Base-by-base conservation (phyloP, 1,284 basidiomycete species). In the Singerocomus rubriflavus region DNA sequence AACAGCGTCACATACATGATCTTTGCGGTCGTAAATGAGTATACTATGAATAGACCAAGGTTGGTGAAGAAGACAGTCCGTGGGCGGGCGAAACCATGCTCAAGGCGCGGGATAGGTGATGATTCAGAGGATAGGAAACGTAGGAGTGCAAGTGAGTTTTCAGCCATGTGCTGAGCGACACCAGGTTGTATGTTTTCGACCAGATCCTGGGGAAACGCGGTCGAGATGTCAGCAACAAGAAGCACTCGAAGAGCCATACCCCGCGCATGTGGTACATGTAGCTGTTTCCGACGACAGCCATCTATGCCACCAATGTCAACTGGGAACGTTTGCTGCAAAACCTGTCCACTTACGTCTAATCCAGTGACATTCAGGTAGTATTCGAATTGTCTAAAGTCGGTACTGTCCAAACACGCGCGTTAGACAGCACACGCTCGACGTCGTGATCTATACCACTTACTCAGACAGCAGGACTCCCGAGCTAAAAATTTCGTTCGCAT, bases 311-410 rank as follows among this genome's bases (percentile, higher is more conserved):
- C 35, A 37, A 36, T 14, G 45, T 59, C 26, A 57, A 35, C 30
- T 17, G 21, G 31, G 12, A 38, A 43, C 6, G 6, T 14, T 2
- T 25, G 25, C 21, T 6, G 26, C 7, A 26, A 7, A 16, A 17
- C 17, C 35, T 17, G 8, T 2, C 26, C n/a, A 49, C 84, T 64
- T 60, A 89, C 88, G 66, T 94, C 93, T 29, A 94, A 71, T 17
- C 93, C 93, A 0, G 90, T 87, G 14, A 93, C 82, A 58, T 88
- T 88, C 32, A 97, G 76, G 66, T 99, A 99, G 56, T 90, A 75
- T 62, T 94, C 90, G 58, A 98, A 99, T 63, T 98, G 95, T 31
- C 92, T 82, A 62, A 95, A 96, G 66, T 96, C 93, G 38, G 93
- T 97, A 62, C 91, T 93, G 43, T 41, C 48, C 17, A 40, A 6